Conservation (phyloP, 805 yeast species). For the Saturnispora sanitii region DNA sequence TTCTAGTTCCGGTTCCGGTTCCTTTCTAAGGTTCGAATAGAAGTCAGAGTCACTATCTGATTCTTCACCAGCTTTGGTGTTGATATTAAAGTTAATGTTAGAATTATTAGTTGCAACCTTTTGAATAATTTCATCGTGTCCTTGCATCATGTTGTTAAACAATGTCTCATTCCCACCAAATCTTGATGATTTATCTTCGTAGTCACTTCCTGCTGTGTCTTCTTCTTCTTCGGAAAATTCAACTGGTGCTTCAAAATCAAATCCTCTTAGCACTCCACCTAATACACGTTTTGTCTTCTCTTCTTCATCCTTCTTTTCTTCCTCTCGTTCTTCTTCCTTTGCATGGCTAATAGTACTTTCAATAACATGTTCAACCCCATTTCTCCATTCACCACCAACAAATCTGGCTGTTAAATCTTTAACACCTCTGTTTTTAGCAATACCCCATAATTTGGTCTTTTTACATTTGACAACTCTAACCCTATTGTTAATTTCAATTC, state of each 20-base stretch:
- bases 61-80: too few species aligned
- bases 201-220: conserved; percentile 26
- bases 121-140: too few species aligned
- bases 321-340: conserved; percentile 6
- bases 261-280: conserved; percentile 36
- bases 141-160: too few species aligned
- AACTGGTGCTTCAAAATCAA: conserved; percentile 45
- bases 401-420: conserved; percentile 58
- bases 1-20: conserved; percentile 10
- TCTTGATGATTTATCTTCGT: conserved; percentile 34
- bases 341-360: conserved; percentile 36
- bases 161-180: too few species aligned
- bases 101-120: too few species aligned
- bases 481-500: conserved; percentile 51
- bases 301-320: conserved; percentile 33
- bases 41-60: too few species aligned
- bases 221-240: conserved; percentile 29
- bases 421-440: conserved; percentile 53
- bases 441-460: conserved; percentile 88
- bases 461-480: conserved; percentile 47
- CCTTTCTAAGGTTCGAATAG: too few species aligned
- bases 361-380: conserved; percentile 68
- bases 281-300: conserved; percentile 38
- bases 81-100: too few species aligned
- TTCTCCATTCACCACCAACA: conserved; percentile 63